Evolutionary conservation across 768 basidiomycete genomes (phyloP).

Genomic region (Lanmaoa rubissima): DNA sequence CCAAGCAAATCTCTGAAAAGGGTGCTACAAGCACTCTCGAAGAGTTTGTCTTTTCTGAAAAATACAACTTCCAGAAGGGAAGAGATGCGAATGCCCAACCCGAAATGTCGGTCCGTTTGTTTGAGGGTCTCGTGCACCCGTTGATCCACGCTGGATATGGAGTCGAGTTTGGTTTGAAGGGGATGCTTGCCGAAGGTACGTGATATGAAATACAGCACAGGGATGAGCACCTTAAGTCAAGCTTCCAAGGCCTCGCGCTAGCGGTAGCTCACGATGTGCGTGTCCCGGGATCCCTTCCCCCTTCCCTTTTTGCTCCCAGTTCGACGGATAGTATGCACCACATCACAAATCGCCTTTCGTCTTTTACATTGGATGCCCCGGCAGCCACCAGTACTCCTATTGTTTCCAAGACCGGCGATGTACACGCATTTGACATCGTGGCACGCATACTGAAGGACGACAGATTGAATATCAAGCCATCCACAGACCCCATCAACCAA

Average conservation of each 20-base stretch:
- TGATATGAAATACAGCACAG: too few relatives aligned
- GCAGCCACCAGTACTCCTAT: background rate
- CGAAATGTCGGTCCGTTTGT: slow-evolving; percentile 52
- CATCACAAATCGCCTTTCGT: slow-evolving; percentile 2
- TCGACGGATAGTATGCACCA: background rate
- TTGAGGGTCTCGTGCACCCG: slow-evolving; percentile 53
- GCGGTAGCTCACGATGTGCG: slow-evolving; percentile 30
- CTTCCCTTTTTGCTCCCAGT: slow-evolving; percentile 8
- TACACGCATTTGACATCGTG: slow-evolving; percentile 47
- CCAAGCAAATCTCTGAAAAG: slow-evolving; percentile 12
- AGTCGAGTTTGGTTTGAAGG: slow-evolving; percentile 59
- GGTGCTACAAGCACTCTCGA: slow-evolving; percentile 20
- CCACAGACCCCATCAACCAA: slow-evolving; percentile 17
- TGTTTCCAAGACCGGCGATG: slow-evolving; percentile 2
- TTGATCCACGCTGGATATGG: slow-evolving; percentile 64
- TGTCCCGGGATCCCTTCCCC: slow-evolving; percentile 33
- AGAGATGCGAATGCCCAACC: slow-evolving; percentile 33
- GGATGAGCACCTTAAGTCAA: background rate
- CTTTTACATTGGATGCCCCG: slow-evolving; percentile 6
- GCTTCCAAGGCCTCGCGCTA: slow-evolving; percentile 25
- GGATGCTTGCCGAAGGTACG: slow-evolving; percentile 61
- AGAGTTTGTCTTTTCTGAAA: slow-evolving; percentile 32
- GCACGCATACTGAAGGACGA: slow-evolving; percentile 52
- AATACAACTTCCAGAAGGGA: slow-evolving; percentile 23
- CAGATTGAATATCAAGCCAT: slow-evolving; percentile 20